A percentile compares a stretch with the other conserved stretches of the same genome.
Evolutionary conservation across 257 asterid genomes (phyloP).

Genomic region (Salvia rosmarinus): DNA sequence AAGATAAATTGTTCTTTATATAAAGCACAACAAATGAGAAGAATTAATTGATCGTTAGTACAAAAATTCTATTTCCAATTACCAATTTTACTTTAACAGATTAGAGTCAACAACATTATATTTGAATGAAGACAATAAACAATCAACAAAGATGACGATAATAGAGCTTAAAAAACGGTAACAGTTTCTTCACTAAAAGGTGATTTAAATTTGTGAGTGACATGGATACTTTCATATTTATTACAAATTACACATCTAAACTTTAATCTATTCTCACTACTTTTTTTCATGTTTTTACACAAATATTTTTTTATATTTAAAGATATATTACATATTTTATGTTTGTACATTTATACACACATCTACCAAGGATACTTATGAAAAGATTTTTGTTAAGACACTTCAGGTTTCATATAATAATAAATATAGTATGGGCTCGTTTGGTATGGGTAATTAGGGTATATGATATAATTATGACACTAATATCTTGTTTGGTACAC

Average conservation of each 20-base stretch:
- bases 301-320: too few relatives aligned
- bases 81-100: constrained; percentile 20
- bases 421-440: too few relatives aligned
- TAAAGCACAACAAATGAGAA: background rate
- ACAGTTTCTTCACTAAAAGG: background rate
- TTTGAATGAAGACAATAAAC: constrained; percentile 2
- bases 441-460: too few relatives aligned
- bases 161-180: background rate
- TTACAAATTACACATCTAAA: constrained; percentile 2
- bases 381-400: background rate
- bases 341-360: background rate
- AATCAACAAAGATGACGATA: constrained; percentile 9
- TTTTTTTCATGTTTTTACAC: too few relatives aligned
- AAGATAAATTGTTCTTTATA: background rate
- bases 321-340: too few relatives aligned
- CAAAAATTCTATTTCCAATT: constrained; percentile 14
- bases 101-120: constrained; percentile 10
- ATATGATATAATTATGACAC: too few relatives aligned
- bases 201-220: background rate
- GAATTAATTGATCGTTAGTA: background rate
- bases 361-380: background rate
- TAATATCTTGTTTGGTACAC: too few relatives aligned
- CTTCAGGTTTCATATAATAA: background rate
- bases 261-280: background rate
- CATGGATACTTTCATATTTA: background rate